phyloP scores from a whole-genome alignment of 768 basidiomycete species.

The Plicaturopsis crispa region DNA sequence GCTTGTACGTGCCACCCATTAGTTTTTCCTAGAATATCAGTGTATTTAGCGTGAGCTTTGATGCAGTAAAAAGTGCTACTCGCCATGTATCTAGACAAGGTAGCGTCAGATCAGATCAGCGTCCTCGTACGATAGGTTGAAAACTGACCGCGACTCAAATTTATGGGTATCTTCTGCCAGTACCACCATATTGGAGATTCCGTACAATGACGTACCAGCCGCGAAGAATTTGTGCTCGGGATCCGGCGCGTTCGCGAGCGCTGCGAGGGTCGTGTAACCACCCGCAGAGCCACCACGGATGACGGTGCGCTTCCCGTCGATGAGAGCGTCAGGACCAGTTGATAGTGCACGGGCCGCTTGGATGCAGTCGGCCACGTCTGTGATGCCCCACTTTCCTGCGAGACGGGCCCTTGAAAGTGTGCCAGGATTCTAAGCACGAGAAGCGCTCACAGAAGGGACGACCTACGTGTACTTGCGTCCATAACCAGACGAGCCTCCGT shows the following conservation, averaged over 20 bases:
- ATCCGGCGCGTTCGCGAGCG: slow-evolving; percentile 32
- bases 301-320: slow-evolving; percentile 56
- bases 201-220: slow-evolving; percentile 59
- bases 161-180: slow-evolving; percentile 66
- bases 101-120: too few species aligned
- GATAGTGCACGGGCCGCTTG: slow-evolving; percentile 45
- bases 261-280: slow-evolving; percentile 57
- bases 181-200: slow-evolving; percentile 54
- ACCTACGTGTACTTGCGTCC: slow-evolving; percentile 56
- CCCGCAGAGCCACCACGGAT: slow-evolving; percentile 73
- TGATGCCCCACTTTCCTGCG: slow-evolving; percentile 61
- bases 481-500: slow-evolving; percentile 69
- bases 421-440: not conserved
- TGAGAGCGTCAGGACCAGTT: slow-evolving; percentile 34
- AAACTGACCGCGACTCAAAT: slow-evolving; percentile 55
- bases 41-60: too few species aligned
- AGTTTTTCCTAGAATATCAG: slow-evolving; percentile 54
- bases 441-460: too few species aligned
- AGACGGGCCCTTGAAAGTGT: slow-evolving; percentile 36
- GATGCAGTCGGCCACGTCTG: slow-evolving; percentile 64
- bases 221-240: slow-evolving; percentile 43
- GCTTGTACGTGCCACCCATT: slow-evolving; percentile 47
- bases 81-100: too few species aligned
- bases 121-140: too few species aligned
- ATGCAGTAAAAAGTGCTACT: too few species aligned